These are phyloP conservation scores for Blastobotrys elegans DNA, from an alignment of 1,139 yeast species.

Conservation along the genomic window DNA sequence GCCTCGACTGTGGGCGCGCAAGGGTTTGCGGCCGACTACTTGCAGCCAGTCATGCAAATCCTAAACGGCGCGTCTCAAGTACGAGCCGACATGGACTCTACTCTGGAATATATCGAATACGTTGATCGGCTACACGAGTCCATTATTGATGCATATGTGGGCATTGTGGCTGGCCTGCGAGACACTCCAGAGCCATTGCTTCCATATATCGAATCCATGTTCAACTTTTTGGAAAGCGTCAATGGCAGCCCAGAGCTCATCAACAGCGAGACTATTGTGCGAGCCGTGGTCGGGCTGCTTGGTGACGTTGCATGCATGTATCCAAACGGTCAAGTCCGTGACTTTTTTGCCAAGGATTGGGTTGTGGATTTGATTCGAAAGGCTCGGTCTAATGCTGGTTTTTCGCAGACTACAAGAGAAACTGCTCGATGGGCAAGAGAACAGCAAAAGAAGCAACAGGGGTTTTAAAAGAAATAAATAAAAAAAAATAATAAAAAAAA, in stretches of 20 bases:
- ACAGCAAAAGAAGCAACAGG: constrained; percentile 50
- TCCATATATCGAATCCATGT: constrained; percentile 64
- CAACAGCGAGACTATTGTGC: constrained; percentile 59
- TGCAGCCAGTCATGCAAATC: constrained; percentile 71
- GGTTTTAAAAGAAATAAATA: not conserved
- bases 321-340: constrained; percentile 67
- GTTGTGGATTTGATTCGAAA: constrained; percentile 68
- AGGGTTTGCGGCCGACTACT: constrained; percentile 58
- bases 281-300: constrained; percentile 79
- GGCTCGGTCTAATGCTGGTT: constrained; percentile 60
- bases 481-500: not conserved
- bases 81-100: constrained; percentile 42
- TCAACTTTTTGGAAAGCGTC: constrained; percentile 60
- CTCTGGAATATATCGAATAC: constrained; percentile 75
- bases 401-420: constrained; percentile 65
- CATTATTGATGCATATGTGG: constrained; percentile 90
- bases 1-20: constrained; percentile 80
- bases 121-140: constrained; percentile 71
- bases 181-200: constrained; percentile 60
- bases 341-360: constrained; percentile 68
- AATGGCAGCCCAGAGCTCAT: constrained; percentile 56
- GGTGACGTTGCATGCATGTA: constrained; percentile 92
- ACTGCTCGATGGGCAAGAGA: constrained; percentile 97
- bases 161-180: constrained; percentile 83
- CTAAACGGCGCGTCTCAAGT: constrained; percentile 54